Conservation (phyloP, 768 basidiomycete species). For the Tremella mesenterica region DNA sequence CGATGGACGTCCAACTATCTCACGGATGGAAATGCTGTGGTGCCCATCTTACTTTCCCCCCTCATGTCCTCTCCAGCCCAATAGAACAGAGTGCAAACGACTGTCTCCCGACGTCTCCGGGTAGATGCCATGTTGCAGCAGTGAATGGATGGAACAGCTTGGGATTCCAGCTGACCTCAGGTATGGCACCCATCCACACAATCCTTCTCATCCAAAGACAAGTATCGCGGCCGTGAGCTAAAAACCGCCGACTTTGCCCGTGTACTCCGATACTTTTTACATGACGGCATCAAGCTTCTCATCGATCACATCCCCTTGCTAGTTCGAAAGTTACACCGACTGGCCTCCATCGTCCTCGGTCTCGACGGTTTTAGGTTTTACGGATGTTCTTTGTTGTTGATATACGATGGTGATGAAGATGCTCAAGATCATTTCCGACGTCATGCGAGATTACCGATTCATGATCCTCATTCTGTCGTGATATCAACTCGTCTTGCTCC, state of each 20-base stretch:
- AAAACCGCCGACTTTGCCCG: constrained; percentile 73
- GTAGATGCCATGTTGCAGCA: no score
- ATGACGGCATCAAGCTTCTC: constrained; percentile 72
- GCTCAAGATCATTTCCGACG: constrained; percentile 56
- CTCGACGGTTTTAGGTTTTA: constrained; percentile 97
- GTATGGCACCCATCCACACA: constrained; percentile 84
- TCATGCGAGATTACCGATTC: constrained; percentile 1
- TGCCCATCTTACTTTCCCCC: no score
- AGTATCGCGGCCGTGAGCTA: constrained; percentile 89
- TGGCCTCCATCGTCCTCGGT: constrained; percentile 79
- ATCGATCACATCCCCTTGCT: constrained; percentile 86
- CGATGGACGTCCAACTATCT: no score
- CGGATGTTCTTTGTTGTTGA: constrained; percentile 89
- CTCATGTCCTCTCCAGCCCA: no score
- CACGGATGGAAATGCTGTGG: no score
- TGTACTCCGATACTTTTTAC: constrained; percentile 72
- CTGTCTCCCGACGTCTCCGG: no score
- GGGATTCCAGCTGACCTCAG: constrained; percentile 46
- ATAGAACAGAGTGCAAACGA: no score
- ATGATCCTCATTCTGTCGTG: no score
- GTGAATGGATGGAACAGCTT: no score
- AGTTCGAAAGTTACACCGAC: constrained; percentile 83
- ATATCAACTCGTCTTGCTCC: not conserved
- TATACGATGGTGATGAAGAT: constrained; percentile 92
- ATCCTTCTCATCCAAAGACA: constrained; percentile 85